Evolutionary conservation across 1,284 basidiomycete genomes (phyloP).

Genomic region (Hypsizygus ulmarius): DNA sequence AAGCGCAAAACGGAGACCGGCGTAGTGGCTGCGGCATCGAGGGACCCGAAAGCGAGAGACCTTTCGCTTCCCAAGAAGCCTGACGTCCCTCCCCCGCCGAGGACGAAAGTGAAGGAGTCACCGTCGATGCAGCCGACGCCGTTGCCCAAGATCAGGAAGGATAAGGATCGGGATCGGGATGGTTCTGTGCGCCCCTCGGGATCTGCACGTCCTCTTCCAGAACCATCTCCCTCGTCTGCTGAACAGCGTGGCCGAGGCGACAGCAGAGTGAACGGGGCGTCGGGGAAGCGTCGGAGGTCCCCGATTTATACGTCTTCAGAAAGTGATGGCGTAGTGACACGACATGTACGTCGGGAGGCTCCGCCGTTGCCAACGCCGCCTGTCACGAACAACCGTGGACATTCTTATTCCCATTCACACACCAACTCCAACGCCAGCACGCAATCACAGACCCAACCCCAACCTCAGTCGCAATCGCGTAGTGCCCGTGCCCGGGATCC

Average conservation of each 20-base stretch:
- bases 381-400: background rate
- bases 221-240: slow-evolving; percentile 24
- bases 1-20: slow-evolving; percentile 39
- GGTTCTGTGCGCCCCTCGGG: slow-evolving; percentile 19
- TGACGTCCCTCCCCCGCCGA: slow-evolving; percentile 19
- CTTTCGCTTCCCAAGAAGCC: slow-evolving; percentile 23
- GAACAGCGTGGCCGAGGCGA: slow-evolving; percentile 22
- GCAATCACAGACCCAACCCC: slow-evolving; percentile 21
- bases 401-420: too few species aligned
- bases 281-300: slow-evolving; percentile 39
- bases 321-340: slow-evolving; percentile 39
- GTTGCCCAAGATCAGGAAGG: slow-evolving; percentile 20
- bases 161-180: slow-evolving; percentile 5
- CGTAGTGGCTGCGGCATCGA: slow-evolving; percentile 8
- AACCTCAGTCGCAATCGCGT: slow-evolving; percentile 21
- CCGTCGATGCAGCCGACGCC: slow-evolving; percentile 18
- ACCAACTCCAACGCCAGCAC: slow-evolving; percentile 4
- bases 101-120: slow-evolving; percentile 15
- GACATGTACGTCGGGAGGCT: slow-evolving; percentile 23
- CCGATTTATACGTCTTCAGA: slow-evolving; percentile 63
- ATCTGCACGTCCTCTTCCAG: slow-evolving; percentile 11
- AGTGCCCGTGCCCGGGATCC: slow-evolving; percentile 21
- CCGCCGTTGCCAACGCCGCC: slow-evolving; percentile 19
- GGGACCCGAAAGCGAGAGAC: slow-evolving; percentile 23
- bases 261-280: slow-evolving; percentile 23